phyloP scores from a whole-genome alignment of 805 yeast species.

The Yarrowia yakushimensis region DNA sequence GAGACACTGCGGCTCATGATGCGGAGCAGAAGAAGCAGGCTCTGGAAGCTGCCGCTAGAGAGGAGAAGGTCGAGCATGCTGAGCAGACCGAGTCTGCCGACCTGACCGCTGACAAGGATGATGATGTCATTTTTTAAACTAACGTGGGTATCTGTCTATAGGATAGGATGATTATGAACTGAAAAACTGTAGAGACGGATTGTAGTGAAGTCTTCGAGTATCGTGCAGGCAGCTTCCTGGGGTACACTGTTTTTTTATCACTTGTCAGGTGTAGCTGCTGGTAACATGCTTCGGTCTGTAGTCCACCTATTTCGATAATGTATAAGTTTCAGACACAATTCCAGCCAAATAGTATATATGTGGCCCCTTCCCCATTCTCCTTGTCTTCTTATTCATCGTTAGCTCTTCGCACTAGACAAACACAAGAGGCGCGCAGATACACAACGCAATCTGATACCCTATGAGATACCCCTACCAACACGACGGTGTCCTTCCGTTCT shows the following conservation, averaged over 20 bases:
- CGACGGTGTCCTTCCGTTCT: neutral
- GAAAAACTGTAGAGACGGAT: neutral
- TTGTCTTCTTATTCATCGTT: neutral
- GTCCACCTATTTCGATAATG: neutral
- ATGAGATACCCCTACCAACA: neutral
- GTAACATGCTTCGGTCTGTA: neutral
- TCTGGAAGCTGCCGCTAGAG: slow-evolving; percentile 15
- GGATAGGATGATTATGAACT: neutral
- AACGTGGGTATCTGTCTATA: slow-evolving; percentile 20
- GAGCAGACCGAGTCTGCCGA: slow-evolving; percentile 25
- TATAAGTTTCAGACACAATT: neutral
- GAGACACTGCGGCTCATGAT: slow-evolving; percentile 65
- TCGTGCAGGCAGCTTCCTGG: too few relatives aligned
- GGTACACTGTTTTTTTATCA: too few relatives aligned
- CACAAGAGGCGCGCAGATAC: neutral
- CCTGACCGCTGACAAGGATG: slow-evolving; percentile 40
- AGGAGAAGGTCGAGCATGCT: slow-evolving; percentile 2
- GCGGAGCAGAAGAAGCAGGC: slow-evolving; percentile 31
- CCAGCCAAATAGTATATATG: neutral
- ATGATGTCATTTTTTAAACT: slow-evolving; percentile 41
- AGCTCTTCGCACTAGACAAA: neutral
- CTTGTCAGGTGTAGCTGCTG: too few relatives aligned
- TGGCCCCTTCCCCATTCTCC: neutral
- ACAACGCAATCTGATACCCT: neutral
- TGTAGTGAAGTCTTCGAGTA: neutral